A percentile compares a stretch with the other conserved stretches of the same genome.
Evolutionary conservation across 1,139 yeast species (phyloP).

Genomic region (Suhomyces terraborum): DNA sequence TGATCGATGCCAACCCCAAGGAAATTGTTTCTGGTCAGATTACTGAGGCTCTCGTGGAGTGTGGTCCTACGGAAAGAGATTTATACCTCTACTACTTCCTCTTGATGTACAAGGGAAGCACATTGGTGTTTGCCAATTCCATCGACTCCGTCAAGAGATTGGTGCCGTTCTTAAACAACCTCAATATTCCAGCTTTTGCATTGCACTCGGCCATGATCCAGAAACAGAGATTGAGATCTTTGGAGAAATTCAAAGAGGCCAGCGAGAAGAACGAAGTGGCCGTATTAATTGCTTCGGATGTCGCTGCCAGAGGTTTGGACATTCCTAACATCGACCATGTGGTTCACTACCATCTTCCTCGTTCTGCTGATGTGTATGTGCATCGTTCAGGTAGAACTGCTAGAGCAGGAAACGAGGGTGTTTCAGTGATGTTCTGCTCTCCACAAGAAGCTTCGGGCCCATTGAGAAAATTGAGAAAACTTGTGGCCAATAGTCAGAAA

Average conservation of each 20-base stretch:
- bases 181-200: conserved; percentile 73
- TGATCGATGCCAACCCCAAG: conserved; percentile 86
- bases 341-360: conserved; percentile 91
- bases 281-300: conserved; percentile 91
- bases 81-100: conserved; percentile 85
- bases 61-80: conserved; percentile 90
- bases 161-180: conserved; percentile 69
- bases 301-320: conserved; percentile 98
- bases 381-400: conserved; percentile 99
- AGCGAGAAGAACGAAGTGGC: conserved; percentile 56
- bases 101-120: conserved; percentile 83
- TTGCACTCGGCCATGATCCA: conserved; percentile 95
- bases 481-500: conserved; percentile 45
- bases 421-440: conserved; percentile 86
- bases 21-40: conserved; percentile 76
- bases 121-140: conserved; percentile 90
- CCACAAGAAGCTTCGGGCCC: conserved; percentile 95
- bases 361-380: conserved; percentile 91
- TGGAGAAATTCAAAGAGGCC: conserved; percentile 70
- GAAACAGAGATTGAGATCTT: conserved; percentile 81
- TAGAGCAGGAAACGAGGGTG: conserved; percentile 93
- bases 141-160: conserved; percentile 90
- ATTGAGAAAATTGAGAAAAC: conserved; percentile 68
- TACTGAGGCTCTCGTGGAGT: conserved; percentile 86
- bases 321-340: conserved; percentile 91